Conservation (phyloP, 768 basidiomycete species). For the Rhodotorula graminis region DNA sequence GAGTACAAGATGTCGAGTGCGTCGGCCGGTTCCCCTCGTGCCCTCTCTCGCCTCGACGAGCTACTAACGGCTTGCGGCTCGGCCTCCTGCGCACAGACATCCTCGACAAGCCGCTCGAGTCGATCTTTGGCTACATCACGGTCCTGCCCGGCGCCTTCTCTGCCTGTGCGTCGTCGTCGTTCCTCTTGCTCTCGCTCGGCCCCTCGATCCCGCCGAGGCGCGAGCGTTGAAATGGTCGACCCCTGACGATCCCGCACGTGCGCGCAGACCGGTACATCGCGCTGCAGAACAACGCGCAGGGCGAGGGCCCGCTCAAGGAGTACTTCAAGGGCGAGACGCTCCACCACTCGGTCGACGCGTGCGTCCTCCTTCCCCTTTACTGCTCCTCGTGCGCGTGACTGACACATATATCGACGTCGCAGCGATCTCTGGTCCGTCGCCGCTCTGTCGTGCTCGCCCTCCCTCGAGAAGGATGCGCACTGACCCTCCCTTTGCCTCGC, state of each 20-base stretch:
- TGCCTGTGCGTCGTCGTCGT: slow-evolving; percentile 66
- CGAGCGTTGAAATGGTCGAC: too few species aligned
- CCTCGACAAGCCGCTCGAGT: slow-evolving; percentile 87
- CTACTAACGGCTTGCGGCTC: not conserved
- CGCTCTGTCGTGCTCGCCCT: too few species aligned
- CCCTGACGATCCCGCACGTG: not conserved
- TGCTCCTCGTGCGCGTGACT: not conserved
- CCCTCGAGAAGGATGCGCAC: not conserved
- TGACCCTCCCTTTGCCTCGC: slow-evolving; percentile 4
- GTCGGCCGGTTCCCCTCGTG: slow-evolving; percentile 8
- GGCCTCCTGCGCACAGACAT: slow-evolving; percentile 57
- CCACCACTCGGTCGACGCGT: slow-evolving; percentile 46
- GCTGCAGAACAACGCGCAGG: slow-evolving; percentile 72
- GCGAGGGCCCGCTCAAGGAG: slow-evolving; percentile 79
- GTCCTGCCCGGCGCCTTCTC: slow-evolving; percentile 87
- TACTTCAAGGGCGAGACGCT: slow-evolving; percentile 92
- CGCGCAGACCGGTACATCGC: slow-evolving; percentile 62
- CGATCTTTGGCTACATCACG: slow-evolving; percentile 53
- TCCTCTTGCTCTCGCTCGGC: too few species aligned
- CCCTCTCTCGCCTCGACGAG: too few species aligned
- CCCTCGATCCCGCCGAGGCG: slow-evolving; percentile 54
- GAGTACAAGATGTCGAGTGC: slow-evolving; percentile 76
- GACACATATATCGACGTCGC: slow-evolving; percentile 50
- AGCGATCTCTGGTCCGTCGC: too few species aligned
- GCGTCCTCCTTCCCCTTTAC: not conserved